Evolutionary conservation across 2,329 filamentous ascomycete genomes (phyloP), one percentile per base, ranked within the genome.

Genomic region (Dactylonectria estremocensis): DNA sequence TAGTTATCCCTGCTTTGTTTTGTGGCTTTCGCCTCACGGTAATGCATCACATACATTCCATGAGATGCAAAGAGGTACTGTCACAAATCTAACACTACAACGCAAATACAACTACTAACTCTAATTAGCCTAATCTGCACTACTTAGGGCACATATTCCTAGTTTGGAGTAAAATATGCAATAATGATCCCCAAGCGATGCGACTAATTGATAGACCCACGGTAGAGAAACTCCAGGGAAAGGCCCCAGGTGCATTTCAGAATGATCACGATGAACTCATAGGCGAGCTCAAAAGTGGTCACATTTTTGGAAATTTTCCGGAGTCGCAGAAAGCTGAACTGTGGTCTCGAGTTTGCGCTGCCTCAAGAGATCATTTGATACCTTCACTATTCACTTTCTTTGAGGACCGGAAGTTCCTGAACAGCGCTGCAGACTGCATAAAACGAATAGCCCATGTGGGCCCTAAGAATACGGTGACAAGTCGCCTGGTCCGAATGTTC

Each of bases 351-450:
- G 37, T 81, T 45, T 69, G 67, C 54, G 70, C 60, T 16, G 67
- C 66, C 22, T 64, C 61, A 35, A 61, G 69, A 3, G 60, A 78
- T n/a, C 58, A 57, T 40, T 66, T 82, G 4, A 76, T 82, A 57
- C 79, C 77, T 7, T 82, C 76, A 37, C 75, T 83, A 24, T 73
- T 76, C 61, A 79, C 68, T 40, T 82, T 83, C 69, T 83, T 83
- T 65, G 66, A 79, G 56, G 77, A 83, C 62, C 65, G 82, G 11
- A 77, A 75, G 52, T 82, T 79, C 62, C 64, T 82, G 7, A 69
- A 78, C 70, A 65, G 31, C 35, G 53, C 50, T n/a, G 63, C 59
- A 28, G 66, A 64, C 35, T 69, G 55, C 33, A 64, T 70, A 43
- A 64, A 59, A 33, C 48, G 63, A 20, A 33, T 70, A 24, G 37